Base-by-base conservation (phyloP, 805 yeast genomes). In the Vanderwaltozyma yarrowii region DNA sequence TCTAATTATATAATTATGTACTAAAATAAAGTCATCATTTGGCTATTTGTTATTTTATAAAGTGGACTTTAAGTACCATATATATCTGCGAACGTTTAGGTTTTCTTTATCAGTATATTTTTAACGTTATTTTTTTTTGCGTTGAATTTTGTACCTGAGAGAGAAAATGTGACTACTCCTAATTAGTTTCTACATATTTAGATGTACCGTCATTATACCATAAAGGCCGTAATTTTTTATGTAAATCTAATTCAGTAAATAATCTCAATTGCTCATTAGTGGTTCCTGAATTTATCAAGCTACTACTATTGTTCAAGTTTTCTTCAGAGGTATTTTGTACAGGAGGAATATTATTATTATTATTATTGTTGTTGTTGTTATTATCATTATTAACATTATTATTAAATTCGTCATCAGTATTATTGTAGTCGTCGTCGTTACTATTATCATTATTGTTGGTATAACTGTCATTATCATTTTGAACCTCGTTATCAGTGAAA, bases 211-310 rank as follows among this genome's bases (percentile, higher is more conserved):
- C n/a, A 24, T 4, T 24, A 12, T 24, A 24, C 39, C 39, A 37
- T 21, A 37, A 17, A 5, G 21, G 13, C 13, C 35, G 17, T 16
- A 37, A 17, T 21, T 37, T 37, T 26, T 35, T 25, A 35, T 47
- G 49, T 18, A 47, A 39, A 36, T 47, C 49, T 14, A 43, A 38
- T 33, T 47, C 51, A 1, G 51, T 47, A 16, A 48, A 45, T 8
- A 42, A 38, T n/a, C 43, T 41, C 19, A 45, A 31, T 36, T 44
- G 44, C 23, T 46, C 50, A 32, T 46, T 47, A 10, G 41, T 37
- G 10, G 45, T 14, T 26, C 46, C 51, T 10, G 44, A 42, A 25
- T 47, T 44, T 17, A 44, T 37, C 21, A 44, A 28, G 5, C 35
- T 41, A 13, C 46, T 46, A 16, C 44, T 46, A 12, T 36, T 38